Percentiles rank a stretch among this genome's conserved stretches.
These are phyloP conservation scores for Alternaria novae-zelandiae DNA, from an alignment of 2,329 filamentous ascomycete species.

Conservation along the genomic window DNA sequence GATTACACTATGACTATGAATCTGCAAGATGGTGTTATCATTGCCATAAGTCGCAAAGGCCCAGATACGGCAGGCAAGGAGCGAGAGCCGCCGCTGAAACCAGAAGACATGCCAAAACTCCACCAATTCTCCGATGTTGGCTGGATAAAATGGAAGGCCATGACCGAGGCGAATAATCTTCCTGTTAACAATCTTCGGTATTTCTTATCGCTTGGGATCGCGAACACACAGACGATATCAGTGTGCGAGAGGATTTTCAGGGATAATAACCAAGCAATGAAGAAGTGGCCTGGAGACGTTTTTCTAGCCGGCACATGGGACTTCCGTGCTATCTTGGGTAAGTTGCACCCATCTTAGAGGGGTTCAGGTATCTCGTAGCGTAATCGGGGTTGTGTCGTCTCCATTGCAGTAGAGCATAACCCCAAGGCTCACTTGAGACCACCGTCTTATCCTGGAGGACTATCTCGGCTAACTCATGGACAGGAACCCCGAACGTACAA, in stretches of 20 bases:
- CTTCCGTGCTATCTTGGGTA: conserved; percentile 26
- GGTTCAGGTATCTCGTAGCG: neutral
- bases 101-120: conserved; percentile 14
- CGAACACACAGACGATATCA: conserved; percentile 18
- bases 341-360: neutral
- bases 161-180: neutral
- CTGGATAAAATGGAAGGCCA: conserved; percentile 19
- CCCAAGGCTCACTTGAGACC: neutral
- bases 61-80: conserved; percentile 15
- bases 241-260: conserved; percentile 16
- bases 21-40: conserved; percentile 22
- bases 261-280: conserved; percentile 8
- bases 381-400: neutral
- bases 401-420: neutral
- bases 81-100: conserved; percentile 12
- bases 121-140: conserved; percentile 27
- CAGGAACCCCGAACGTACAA: conserved; percentile 24
- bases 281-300: conserved; percentile 21
- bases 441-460: neutral
- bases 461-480: neutral
- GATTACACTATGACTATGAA: conserved; percentile 22
- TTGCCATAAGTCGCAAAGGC: conserved; percentile 20
- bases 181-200: conserved; percentile 18
- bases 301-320: conserved; percentile 18
- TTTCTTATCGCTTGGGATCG: conserved; percentile 22